phyloP scores from a whole-genome alignment of 1,284 basidiomycete genomes.

The Cutaneotrichosporon daszewskae region DNA sequence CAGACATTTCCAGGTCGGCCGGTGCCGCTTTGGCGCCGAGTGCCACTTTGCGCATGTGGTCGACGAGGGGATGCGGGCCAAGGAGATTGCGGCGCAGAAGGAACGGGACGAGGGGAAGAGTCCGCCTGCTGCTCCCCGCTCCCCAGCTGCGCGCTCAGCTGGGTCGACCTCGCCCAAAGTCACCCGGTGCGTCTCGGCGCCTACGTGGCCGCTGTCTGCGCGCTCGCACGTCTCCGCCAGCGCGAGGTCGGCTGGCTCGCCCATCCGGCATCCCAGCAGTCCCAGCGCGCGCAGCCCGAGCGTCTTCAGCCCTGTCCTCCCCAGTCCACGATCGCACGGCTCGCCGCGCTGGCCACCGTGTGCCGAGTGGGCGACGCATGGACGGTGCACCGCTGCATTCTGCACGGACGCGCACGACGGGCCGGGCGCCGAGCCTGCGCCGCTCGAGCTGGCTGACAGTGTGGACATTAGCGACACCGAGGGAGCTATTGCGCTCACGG shows the following conservation, averaged over 20 bases:
- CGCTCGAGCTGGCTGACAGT: no score
- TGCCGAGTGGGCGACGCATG: neutral
- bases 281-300: no score
- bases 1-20: slow-evolving; percentile 38
- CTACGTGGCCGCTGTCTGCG: no score
- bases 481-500: slow-evolving; percentile 16
- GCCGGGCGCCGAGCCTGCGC: no score
- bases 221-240: no score
- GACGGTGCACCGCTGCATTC: slow-evolving; percentile 13
- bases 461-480: neutral
- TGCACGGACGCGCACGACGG: neutral
- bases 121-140: neutral
- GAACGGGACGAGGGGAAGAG: no score
- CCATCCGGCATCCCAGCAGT: no score
- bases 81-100: neutral
- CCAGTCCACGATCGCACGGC: no score
- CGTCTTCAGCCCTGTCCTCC: no score
- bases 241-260: no score
- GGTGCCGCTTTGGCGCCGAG: slow-evolving; percentile 38
- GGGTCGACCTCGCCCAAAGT: neutral
- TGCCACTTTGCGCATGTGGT: slow-evolving; percentile 45
- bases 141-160: neutral
- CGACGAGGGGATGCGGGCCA: slow-evolving; percentile 12
- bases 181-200: no score
- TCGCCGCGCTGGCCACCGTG: no score